A percentile compares a stretch with the other conserved stretches of the same genome.
These are phyloP conservation scores for Lactarius psammicola DNA, from an alignment of 768 basidiomycete species.

Conservation along the genomic window DNA sequence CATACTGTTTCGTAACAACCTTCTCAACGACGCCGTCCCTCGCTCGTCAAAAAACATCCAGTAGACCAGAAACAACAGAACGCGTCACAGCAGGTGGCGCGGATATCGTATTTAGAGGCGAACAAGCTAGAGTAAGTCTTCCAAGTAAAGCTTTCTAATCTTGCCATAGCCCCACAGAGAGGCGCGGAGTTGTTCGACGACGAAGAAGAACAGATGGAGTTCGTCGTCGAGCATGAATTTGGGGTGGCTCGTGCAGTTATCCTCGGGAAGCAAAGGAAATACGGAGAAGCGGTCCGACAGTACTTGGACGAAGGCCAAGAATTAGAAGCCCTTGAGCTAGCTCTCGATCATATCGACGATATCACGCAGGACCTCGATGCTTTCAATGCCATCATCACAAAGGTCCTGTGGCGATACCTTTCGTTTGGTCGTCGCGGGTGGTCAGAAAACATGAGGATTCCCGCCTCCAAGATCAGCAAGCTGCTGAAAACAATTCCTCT, in stretches of 20 bases:
- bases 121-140: constrained; percentile 14
- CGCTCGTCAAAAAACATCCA: constrained; percentile 13
- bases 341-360: constrained; percentile 38
- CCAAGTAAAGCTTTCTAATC: background rate
- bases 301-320: constrained; percentile 48
- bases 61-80: constrained; percentile 22
- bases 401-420: constrained; percentile 40
- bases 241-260: constrained; percentile 48
- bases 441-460: background rate
- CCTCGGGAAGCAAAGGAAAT: constrained; percentile 43
- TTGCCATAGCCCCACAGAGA: constrained; percentile 39
- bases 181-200: constrained; percentile 49
- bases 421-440: constrained; percentile 20
- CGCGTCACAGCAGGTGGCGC: constrained; percentile 16
- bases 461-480: background rate
- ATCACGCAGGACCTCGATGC: constrained; percentile 32
- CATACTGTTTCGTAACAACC: constrained; percentile 23
- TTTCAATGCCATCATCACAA: constrained; percentile 35
- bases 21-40: constrained; percentile 14
- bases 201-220: constrained; percentile 57
- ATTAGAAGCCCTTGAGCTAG: constrained; percentile 46
- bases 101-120: constrained; percentile 17
- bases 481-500: background rate
- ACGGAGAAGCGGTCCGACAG: constrained; percentile 51
- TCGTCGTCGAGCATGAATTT: constrained; percentile 53